phyloP scores from a whole-genome alignment of 176 grass and related monocot genomes.

The Luzula sylvatica region DNA sequence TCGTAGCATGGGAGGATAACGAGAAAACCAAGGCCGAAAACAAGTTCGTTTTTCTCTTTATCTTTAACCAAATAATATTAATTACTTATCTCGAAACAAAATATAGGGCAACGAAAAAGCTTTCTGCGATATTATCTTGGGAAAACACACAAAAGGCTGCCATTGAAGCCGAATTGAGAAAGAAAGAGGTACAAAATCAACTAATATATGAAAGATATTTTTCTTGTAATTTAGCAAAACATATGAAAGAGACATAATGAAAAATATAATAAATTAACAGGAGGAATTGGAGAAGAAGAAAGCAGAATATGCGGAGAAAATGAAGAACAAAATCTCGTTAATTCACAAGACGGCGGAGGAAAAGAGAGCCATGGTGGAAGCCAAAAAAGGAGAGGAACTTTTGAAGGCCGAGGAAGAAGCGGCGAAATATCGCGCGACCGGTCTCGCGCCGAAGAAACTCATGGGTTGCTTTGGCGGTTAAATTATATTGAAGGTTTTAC shows the following conservation, averaged over 20 bases:
- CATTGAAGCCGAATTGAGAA: slow-evolving; percentile 68
- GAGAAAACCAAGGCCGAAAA: slow-evolving; percentile 87
- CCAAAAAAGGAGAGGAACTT: slow-evolving; percentile 49
- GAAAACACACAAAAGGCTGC: slow-evolving; percentile 84
- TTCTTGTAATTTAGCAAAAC: no score
- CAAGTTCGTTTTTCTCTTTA: slow-evolving; percentile 33
- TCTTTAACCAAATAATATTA: background rate
- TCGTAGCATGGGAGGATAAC: slow-evolving; percentile 94
- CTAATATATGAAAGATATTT: background rate
- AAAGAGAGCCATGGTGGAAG: slow-evolving; percentile 73
- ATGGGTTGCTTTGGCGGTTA: slow-evolving; percentile 77
- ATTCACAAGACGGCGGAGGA: slow-evolving; percentile 86
- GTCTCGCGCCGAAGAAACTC: slow-evolving; percentile 66
- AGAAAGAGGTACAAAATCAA: slow-evolving; percentile 53
- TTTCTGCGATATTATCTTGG: slow-evolving; percentile 62
- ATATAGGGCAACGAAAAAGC: slow-evolving; percentile 67
- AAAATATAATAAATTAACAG: slow-evolving; percentile 21
- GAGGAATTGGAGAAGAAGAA: slow-evolving; percentile 90
- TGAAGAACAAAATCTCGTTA: slow-evolving; percentile 75
- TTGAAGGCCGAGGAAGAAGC: slow-evolving; percentile 77
- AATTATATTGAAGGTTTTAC: background rate
- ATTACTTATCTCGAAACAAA: background rate
- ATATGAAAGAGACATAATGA: no score
- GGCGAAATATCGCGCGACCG: slow-evolving; percentile 74
- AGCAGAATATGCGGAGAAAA: slow-evolving; percentile 80